These are phyloP conservation scores for Enterospora canceri DNA, from an alignment of 371 early-diverging fungal species.

Conservation along the genomic window DNA sequence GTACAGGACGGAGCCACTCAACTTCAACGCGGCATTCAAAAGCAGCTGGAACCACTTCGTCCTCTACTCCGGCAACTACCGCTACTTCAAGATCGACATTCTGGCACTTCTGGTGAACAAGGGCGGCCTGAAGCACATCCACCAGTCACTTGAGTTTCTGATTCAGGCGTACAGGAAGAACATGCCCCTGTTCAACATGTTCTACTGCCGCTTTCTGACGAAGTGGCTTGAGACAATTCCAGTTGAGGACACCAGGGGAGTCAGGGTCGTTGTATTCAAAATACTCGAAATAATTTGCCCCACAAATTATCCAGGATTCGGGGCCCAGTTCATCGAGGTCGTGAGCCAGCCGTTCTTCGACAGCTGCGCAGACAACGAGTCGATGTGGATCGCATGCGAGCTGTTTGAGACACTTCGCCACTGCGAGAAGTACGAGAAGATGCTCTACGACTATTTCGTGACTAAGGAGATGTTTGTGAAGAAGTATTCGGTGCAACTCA, in stretches of 20 bases:
- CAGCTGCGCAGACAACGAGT: constrained; percentile 9
- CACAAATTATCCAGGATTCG: constrained; percentile 28
- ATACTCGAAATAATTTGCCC: constrained; percentile 35
- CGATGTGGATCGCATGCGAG: constrained; percentile 12
- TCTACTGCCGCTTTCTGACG: constrained; percentile 37
- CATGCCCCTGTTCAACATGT: constrained; percentile 39
- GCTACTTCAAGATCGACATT: constrained; percentile 43
- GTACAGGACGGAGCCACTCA: not conserved
- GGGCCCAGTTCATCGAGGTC: constrained; percentile 36
- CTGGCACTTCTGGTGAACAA: constrained; percentile 26
- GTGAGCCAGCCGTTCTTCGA: constrained; percentile 18
- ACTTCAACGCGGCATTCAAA: constrained; percentile 40
- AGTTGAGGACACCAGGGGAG: not conserved
- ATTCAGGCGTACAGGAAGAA: constrained; percentile 39
- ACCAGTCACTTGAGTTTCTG: constrained; percentile 33
- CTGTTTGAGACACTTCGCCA: constrained; percentile 5
- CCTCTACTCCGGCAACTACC: constrained; percentile 25
- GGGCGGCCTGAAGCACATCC: constrained; percentile 7
- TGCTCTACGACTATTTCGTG: constrained; percentile 10
- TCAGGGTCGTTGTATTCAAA: not conserved
- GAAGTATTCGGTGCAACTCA: constrained; percentile 26
- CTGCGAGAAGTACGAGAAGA: constrained; percentile 12
- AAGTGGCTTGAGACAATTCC: constrained; percentile 27
- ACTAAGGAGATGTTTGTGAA: constrained; percentile 17
- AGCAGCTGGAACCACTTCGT: constrained; percentile 47